phyloP scores from a whole-genome alignment of 345 rosid species.

The Brassica cretica region DNA sequence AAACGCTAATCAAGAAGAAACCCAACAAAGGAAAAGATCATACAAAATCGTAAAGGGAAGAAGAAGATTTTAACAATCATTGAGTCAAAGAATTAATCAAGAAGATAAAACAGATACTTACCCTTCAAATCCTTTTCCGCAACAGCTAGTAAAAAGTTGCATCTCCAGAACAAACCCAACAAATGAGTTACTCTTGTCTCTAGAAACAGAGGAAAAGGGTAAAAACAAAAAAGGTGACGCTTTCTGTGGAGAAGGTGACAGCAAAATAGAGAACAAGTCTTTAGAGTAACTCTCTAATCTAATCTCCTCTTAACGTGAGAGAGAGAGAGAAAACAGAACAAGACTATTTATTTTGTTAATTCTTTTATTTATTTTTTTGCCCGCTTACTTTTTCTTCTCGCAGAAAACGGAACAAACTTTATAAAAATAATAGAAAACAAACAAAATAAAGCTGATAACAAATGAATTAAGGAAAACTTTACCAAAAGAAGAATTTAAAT shows the following conservation, averaged over 20 bases:
- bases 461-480: background rate
- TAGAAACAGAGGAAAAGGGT: constrained; percentile 1
- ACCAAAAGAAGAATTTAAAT: background rate
- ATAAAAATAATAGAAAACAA: background rate
- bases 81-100: constrained; percentile 3
- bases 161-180: constrained; percentile 39
- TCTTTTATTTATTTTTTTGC: background rate
- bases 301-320: constrained; percentile 23
- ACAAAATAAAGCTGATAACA: constrained; percentile 17
- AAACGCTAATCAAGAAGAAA: constrained; percentile 31
- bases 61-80: background rate
- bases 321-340: background rate
- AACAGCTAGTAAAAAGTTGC: constrained; percentile 73
- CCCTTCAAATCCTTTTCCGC: constrained; percentile 74
- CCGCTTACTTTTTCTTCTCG: constrained; percentile 10
- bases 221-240: constrained; percentile 17
- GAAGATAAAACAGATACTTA: constrained; percentile 34
- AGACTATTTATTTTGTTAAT: background rate
- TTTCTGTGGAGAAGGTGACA: constrained; percentile 29
- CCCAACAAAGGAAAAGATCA: constrained; percentile 1
- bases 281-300: constrained; percentile 8
- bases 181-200: constrained; percentile 10
- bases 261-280: constrained; percentile 7
- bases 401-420: background rate
- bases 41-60: background rate